Conservation (phyloP, 1,284 basidiomycete genomes). For the Sporisorium graminicola region DNA sequence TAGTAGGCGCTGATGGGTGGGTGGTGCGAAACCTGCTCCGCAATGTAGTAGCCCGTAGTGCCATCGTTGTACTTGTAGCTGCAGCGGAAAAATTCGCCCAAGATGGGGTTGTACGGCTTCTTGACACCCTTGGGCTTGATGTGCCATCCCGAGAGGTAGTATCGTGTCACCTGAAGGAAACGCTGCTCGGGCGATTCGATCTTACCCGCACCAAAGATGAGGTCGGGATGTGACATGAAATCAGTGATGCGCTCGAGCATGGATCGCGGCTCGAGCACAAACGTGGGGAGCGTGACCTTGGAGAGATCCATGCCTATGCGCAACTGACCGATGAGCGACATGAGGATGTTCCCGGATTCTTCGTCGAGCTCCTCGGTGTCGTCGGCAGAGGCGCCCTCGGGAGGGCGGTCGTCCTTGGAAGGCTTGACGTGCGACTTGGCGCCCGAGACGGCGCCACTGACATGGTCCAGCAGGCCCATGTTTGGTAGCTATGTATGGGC, state of each 20-base stretch:
- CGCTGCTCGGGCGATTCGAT: conserved; percentile 86
- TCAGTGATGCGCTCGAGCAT: conserved; percentile 74
- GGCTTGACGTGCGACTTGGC: conserved; percentile 56
- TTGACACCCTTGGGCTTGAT: conserved; percentile 99
- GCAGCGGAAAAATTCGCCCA: conserved; percentile 98
- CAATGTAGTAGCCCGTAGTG: conserved; percentile 93
- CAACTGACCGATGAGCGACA: conserved; percentile 82
- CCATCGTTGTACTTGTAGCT: conserved; percentile 92
- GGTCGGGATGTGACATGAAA: conserved; percentile 98
- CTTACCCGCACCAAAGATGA: conserved; percentile 89
- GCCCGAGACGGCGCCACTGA: conserved; percentile 60
- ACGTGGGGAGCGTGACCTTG: conserved; percentile 78
- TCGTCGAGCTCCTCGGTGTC: conserved; percentile 71
- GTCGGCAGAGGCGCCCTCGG: conserved; percentile 67
- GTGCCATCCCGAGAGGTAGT: conserved; percentile 99
- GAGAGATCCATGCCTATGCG: conserved; percentile 93
- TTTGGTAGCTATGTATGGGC: background rate
- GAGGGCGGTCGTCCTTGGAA: conserved; percentile 62
- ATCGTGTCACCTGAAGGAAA: conserved; percentile 89
- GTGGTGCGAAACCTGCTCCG: conserved; percentile 92
- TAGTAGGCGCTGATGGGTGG: conserved; percentile 97
- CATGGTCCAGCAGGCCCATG: conserved; percentile 66
- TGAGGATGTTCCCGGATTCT: conserved; percentile 70
- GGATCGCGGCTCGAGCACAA: conserved; percentile 68
- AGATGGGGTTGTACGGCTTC: conserved; percentile 98